Base-by-base conservation (phyloP, 2,329 filamentous ascomycete genomes). In the Chaetomiaceae sp. region DNA sequence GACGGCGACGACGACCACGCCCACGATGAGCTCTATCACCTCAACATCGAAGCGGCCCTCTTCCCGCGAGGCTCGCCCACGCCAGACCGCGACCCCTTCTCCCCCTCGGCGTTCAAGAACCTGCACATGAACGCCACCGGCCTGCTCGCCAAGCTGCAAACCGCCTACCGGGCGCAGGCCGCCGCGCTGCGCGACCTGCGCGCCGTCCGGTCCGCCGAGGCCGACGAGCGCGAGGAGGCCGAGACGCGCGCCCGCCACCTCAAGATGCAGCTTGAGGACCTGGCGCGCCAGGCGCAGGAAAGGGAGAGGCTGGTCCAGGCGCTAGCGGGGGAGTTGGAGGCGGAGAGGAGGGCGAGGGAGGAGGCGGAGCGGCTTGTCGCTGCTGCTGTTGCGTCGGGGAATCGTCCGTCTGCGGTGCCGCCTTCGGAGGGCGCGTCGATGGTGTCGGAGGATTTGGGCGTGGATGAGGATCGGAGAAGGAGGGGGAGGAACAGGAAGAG, bases 51-150 rank as follows among this genome's bases (percentile, higher is more conserved):
- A 26, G 60, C 71, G 1, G 72, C 73, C 0, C 68, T 83, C 11
- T 80, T 75, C 49, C 75, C 78, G 0, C 52, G 62, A 1, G 65
- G 67, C 2, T 56, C 65, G 0, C 66, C 73, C 3, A 18, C 42
- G 1, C 54, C 43, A 0, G 68, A 72, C 11, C 62, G 68, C 30
- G 73, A 79, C 33, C 58, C 73, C 1, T 79, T 80, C 60, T 80
- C 78, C 1, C 78, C 78, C 0, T 69, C 75, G 0, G 73, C 75
- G 9, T 83, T 74, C 63, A 80, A 79, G 59, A 81, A 78, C 58
- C 67, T 82, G n/a, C 76, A 78, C 48, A 63, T 67, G 52, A 79
- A 78, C 47, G 80, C 81, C 3, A 65, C 68, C 4, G 74, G 75
- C 4, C 63, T 83, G 4, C 60, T 84, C 19, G 67, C 65, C 18